phyloP scores from a whole-genome alignment of 805 yeast species.

The Suhomyces prunicola region DNA sequence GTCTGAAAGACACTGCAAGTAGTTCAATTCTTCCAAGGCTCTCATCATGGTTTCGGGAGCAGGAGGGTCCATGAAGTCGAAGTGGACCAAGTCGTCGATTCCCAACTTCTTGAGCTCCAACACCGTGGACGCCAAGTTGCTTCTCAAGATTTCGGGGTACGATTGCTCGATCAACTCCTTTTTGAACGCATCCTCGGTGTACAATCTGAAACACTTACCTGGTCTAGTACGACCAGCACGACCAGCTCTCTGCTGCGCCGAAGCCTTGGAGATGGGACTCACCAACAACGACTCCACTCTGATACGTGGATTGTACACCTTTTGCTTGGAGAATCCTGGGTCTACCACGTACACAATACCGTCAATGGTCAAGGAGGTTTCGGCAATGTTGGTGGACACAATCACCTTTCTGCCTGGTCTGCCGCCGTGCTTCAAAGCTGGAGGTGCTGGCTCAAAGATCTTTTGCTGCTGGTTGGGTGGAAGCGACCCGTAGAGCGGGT shows the following conservation, averaged over 20 bases:
- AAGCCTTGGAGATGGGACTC: conserved; percentile 94
- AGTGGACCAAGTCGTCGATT: conserved; percentile 92
- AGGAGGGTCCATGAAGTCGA: conserved; percentile 99
- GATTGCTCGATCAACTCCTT: conserved; percentile 93
- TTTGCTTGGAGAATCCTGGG: conserved; percentile 96
- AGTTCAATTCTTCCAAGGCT: conserved; percentile 92
- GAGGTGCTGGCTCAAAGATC: conserved; percentile 89
- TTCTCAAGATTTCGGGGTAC: conserved; percentile 91
- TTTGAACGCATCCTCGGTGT: conserved; percentile 95
- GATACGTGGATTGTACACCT: conserved; percentile 93
- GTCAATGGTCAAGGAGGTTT: conserved; percentile 94
- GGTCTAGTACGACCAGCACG: conserved; percentile 99
- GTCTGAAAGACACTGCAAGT: conserved; percentile 83
- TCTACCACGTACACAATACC: conserved; percentile 97
- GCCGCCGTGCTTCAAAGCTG: conserved; percentile 66
- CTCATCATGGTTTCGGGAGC: conserved; percentile 99
- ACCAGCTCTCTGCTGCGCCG: conserved; percentile 98
- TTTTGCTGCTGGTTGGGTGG: conserved; percentile 95
- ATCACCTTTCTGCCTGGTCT: conserved; percentile 94
- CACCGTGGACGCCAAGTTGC: conserved; percentile 88
- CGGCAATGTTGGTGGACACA: conserved; percentile 93
- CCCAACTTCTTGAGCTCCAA: conserved; percentile 92
- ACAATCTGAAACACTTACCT: conserved; percentile 93
- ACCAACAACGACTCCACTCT: conserved; percentile 93
- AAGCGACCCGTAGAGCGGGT: conserved; percentile 92